Percentiles rank a stretch among this genome's conserved stretches.
Conservation (phyloP, 495 filamentous ascomycete genomes). For the Peziza echinospora region DNA sequence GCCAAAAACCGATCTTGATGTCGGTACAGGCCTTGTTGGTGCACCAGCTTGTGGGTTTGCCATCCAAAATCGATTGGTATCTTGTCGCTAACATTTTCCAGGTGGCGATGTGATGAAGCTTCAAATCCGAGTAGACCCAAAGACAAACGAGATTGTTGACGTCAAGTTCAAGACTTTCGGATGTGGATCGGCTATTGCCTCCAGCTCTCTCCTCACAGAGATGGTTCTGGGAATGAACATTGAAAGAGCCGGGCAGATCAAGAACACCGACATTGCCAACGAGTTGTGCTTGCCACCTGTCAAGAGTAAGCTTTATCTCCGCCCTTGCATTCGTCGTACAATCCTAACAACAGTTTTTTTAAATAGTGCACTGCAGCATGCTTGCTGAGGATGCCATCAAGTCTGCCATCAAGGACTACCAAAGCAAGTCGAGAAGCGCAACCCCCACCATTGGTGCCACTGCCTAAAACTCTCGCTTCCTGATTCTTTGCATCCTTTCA, state of each 20-base stretch:
- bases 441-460: neutral
- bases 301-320: conserved; percentile 41
- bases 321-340: neutral
- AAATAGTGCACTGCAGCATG: conserved; percentile 77
- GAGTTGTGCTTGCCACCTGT: conserved; percentile 89
- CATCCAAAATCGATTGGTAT: neutral
- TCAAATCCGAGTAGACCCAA: conserved; percentile 87
- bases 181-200: conserved; percentile 87
- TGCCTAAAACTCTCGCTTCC: too few relatives aligned
- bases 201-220: conserved; percentile 75
- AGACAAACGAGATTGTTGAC: conserved; percentile 72
- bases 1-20: conserved; percentile 60
- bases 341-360: neutral
- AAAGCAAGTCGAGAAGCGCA: conserved; percentile 40
- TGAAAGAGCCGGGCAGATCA: conserved; percentile 71
- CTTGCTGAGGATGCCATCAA: conserved; percentile 98
- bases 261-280: conserved; percentile 93
- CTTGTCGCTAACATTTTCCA: neutral
- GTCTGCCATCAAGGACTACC: conserved; percentile 94
- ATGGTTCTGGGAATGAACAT: conserved; percentile 89
- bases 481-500: too few relatives aligned
- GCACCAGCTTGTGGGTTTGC: conserved; percentile 42
- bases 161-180: conserved; percentile 98
- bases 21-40: conserved; percentile 93
- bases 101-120: conserved; percentile 96